A percentile compares a stretch with the other conserved stretches of the same genome.
These are phyloP conservation scores for Colletotrichum cuscutae DNA, from an alignment of 2,329 filamentous ascomycete species.

Conservation along the genomic window DNA sequence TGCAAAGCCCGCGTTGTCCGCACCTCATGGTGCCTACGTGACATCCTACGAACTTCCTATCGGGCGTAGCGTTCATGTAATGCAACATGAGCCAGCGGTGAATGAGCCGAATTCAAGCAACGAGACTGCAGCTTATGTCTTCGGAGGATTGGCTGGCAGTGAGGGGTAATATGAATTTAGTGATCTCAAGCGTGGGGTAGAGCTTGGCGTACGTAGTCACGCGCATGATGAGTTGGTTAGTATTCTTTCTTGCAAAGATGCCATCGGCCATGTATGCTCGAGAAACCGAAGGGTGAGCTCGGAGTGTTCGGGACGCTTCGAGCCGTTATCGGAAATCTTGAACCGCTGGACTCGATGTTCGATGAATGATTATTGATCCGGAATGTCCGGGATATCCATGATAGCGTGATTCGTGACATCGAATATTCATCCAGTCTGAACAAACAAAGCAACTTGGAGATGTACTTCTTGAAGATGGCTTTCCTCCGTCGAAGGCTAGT, in stretches of 20 bases:
- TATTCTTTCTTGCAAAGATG: too few species aligned
- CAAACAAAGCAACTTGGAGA: neutral
- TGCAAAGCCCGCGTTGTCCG: neutral
- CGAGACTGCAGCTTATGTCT: neutral
- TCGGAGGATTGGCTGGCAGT: neutral
- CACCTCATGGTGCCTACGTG: slow-evolving; percentile 4
- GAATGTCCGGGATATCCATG: neutral
- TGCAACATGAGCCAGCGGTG: slow-evolving; percentile 16
- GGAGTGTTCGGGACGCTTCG: neutral
- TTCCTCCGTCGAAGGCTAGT: neutral
- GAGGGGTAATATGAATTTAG: slow-evolving; percentile 4
- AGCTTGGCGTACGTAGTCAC: slow-evolving; percentile 17
- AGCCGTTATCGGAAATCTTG: neutral
- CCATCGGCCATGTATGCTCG: neutral
- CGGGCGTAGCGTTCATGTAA: slow-evolving; percentile 11
- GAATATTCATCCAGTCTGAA: neutral
- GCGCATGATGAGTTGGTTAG: neutral
- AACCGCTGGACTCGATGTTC: neutral
- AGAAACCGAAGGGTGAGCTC: neutral
- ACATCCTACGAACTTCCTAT: slow-evolving; percentile 12
- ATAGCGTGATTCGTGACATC: too few species aligned
- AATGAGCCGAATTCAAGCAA: neutral
- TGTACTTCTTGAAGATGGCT: neutral
- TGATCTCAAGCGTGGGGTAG: slow-evolving; percentile 13
- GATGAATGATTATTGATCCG: neutral